Evolutionary conservation across 176 grass and related monocot genomes (phyloP), one percentile per base, ranked within the genome.

Genomic region (Thinopyrum elongatum): DNA sequence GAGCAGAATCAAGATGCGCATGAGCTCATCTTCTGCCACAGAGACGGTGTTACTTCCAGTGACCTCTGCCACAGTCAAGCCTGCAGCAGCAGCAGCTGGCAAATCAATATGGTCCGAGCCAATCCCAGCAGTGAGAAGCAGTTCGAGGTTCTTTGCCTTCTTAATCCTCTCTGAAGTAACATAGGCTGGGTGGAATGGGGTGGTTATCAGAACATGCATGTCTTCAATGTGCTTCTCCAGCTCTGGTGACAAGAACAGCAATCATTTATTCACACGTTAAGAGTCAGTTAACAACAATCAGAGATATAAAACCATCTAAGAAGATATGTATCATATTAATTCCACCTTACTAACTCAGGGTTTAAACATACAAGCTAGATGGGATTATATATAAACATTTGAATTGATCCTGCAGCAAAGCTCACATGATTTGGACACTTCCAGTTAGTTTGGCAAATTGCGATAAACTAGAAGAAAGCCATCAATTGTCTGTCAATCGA

Each of bases 131-230:
- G 96, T 95, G 29, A 98, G 92, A 72, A 98, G 90, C 74, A 95
- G 93, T 82, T 95, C 87, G 19, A 98, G 87, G 39, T 98, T 98
- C 59, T 95, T 94, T 15, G 96, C 90, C 87, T 78, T 91, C 78
- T 98, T 98, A 41, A 98, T 98, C 80, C 93, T 92, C 55, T 98
- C 93, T 10, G 89, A 92, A 7, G 90, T 91, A 65, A 98, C 96
- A 89, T 98, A 98, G 14, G 93, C 95, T 30, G 95, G 95, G 83
- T 95, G 95, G 79, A 98, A 98, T 0, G 93, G 95, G 34, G 95
- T 98, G n/a, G 95, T 94, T 83, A 98, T 98, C 57, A 98, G 64
- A 57, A 98, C 91, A 42, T 98, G 87, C 93, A 94, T 91, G 81
- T 95, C 95, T 74, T 91, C 81, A 36, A 98, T 94, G 73, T 95